Conservation (phyloP, 805 yeast species). For the Alloascoidea hylecoeti region DNA sequence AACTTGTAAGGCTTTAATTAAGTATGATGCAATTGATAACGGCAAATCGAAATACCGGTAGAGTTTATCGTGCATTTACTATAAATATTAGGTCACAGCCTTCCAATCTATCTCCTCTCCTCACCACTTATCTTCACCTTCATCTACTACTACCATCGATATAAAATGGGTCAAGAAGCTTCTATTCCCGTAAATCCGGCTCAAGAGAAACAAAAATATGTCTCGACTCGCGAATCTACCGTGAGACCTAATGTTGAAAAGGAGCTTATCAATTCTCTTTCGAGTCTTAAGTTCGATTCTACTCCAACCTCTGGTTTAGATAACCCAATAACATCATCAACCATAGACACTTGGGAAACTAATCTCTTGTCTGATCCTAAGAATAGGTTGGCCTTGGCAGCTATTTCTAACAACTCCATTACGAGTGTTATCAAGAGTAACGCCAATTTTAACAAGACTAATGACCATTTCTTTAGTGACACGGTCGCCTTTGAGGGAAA, state of each 20-base stretch:
- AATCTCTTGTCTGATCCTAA: conserved; percentile 30
- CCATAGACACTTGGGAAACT: conserved; percentile 29
- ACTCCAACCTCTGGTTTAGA: conserved; percentile 3
- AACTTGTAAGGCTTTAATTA: too few species aligned
- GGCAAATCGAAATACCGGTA: too few species aligned
- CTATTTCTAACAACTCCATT: conserved; percentile 33
- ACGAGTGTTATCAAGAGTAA: conserved; percentile 22
- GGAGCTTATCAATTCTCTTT: neutral
- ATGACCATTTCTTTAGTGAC: conserved; percentile 17
- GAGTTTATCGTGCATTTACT: too few species aligned
- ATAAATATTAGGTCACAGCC: too few species aligned
- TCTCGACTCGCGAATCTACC: too few species aligned
- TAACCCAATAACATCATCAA: conserved; percentile 20
- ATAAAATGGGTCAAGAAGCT: too few species aligned
- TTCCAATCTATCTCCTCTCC: too few species aligned
- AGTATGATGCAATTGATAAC: too few species aligned
- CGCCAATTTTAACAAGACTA: neutral
- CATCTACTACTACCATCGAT: too few species aligned
- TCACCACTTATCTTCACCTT: too few species aligned
- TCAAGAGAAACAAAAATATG: too few species aligned
- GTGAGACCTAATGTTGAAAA: conserved; percentile 1
- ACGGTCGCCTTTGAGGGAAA: conserved; percentile 26
- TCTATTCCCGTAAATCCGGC: too few species aligned
- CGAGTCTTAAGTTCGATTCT: neutral
- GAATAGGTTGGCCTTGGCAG: conserved; percentile 37